phyloP scores from a whole-genome alignment of 2,329 filamentous ascomycete species.

The Venturia effusa region DNA sequence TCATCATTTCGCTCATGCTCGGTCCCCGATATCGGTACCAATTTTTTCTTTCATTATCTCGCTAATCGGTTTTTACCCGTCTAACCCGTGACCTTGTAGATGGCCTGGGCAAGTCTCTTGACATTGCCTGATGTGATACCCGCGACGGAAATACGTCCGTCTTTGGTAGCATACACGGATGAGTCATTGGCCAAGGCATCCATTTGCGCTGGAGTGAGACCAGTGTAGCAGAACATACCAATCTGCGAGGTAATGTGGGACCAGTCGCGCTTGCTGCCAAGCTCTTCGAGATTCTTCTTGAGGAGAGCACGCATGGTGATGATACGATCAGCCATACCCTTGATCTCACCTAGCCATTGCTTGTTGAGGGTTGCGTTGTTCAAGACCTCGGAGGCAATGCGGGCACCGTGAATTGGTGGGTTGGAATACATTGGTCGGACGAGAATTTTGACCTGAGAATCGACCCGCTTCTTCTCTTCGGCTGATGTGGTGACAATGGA shows the following conservation, averaged over 20 bases:
- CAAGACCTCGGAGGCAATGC: slow-evolving; percentile 85
- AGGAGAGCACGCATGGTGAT: slow-evolving; percentile 94
- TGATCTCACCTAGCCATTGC: slow-evolving; percentile 94
- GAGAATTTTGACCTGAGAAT: slow-evolving; percentile 97
- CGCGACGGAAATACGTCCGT: slow-evolving; percentile 76
- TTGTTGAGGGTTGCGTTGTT: slow-evolving; percentile 74
- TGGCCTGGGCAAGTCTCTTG: slow-evolving; percentile 68
- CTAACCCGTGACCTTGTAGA: slow-evolving; percentile 69
- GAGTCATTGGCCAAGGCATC: slow-evolving; percentile 73
- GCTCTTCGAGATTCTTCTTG: slow-evolving; percentile 87
- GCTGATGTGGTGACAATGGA: slow-evolving; percentile 75
- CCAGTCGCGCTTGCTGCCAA: slow-evolving; percentile 96
- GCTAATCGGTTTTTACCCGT: no score
- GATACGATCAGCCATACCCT: slow-evolving; percentile 98
- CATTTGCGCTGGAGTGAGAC: slow-evolving; percentile 85
- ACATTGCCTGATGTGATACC: slow-evolving; percentile 75
- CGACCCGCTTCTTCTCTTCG: slow-evolving; percentile 90
- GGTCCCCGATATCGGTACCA: neutral
- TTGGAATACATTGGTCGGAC: slow-evolving; percentile 97
- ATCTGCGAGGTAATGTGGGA: slow-evolving; percentile 94
- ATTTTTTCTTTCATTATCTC: neutral
- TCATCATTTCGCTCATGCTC: neutral
- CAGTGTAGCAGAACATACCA: slow-evolving; percentile 99
- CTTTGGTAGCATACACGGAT: slow-evolving; percentile 95
- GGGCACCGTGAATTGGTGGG: slow-evolving; percentile 91